Evolutionary conservation across 2,329 filamentous ascomycete genomes (phyloP).

Genomic region (Ceratocystis papillata): DNA sequence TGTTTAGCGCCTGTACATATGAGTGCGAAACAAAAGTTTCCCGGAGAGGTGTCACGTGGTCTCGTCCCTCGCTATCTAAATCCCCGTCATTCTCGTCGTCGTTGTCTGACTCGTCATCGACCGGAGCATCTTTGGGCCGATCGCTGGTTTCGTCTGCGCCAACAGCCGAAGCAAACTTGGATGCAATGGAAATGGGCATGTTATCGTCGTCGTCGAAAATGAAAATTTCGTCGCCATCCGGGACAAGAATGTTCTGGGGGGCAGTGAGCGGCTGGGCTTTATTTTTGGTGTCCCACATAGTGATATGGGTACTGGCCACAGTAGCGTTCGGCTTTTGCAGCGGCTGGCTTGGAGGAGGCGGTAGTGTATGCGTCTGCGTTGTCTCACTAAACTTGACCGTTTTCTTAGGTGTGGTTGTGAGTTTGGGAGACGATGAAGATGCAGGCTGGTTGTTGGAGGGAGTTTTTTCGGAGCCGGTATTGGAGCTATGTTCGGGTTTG

Average conservation of each 20-base stretch:
- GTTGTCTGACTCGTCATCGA: constrained; percentile 28
- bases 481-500: too few relatives aligned
- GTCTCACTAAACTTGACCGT: constrained; percentile 21
- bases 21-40: constrained; percentile 25
- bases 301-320: neutral
- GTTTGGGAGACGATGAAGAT: neutral
- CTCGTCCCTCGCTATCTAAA: constrained; percentile 9
- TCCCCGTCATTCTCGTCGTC: constrained; percentile 2
- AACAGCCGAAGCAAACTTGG: constrained; percentile 27
- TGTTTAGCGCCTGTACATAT: constrained; percentile 17
- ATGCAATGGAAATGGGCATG: constrained; percentile 29
- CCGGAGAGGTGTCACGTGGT: constrained; percentile 26
- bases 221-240: constrained; percentile 36
- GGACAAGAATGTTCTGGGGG: constrained; percentile 6
- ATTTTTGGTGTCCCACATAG: constrained; percentile 14
- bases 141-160: constrained; percentile 18
- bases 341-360: neutral
- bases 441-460: neutral
- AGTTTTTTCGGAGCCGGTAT: too few relatives aligned
- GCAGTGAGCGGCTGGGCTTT: constrained; percentile 24
- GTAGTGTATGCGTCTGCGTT: constrained; percentile 15
- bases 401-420: constrained; percentile 17
- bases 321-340: neutral
- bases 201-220: constrained; percentile 36
- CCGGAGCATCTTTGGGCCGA: constrained; percentile 31